These are phyloP conservation scores for Porphyrellus cyaneotinctus DNA, from an alignment of 768 basidiomycete genomes.

Conservation along the genomic window DNA sequence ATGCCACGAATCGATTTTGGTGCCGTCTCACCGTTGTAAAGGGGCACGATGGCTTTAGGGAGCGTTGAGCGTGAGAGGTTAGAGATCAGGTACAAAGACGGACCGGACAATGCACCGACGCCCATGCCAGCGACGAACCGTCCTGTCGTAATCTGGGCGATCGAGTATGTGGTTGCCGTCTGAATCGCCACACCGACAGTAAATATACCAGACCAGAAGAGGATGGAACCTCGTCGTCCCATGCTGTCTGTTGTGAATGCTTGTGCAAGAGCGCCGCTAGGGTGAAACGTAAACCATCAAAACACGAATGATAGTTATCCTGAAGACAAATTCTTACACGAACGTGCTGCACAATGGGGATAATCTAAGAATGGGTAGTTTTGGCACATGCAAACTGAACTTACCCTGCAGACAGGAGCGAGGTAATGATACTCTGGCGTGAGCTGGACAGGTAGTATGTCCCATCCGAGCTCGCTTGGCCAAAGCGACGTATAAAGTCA, in stretches of 20 bases:
- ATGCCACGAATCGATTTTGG: conserved; percentile 72
- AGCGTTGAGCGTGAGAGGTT: neutral
- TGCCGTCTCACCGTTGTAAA: conserved; percentile 77
- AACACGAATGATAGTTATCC: neutral
- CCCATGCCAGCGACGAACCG: conserved; percentile 14
- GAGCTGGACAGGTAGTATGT: conserved; percentile 16
- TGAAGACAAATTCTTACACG: neutral
- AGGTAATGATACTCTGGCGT: conserved; percentile 17
- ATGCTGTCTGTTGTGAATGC: conserved; percentile 33
- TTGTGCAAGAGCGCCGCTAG: conserved; percentile 59
- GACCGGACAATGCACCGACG: conserved; percentile 15
- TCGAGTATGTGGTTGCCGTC: conserved; percentile 12
- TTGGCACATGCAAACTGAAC: neutral
- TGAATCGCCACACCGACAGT: conserved; percentile 13
- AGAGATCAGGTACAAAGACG: neutral
- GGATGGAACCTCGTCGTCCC: conserved; percentile 14
- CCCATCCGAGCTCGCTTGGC: conserved; percentile 5
- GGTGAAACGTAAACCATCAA: neutral
- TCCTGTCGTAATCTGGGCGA: conserved; percentile 11
- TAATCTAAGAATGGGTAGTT: neutral
- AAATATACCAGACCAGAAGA: conserved; percentile 13
- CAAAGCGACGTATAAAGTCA: conserved; percentile 12
- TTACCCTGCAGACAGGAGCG: conserved; percentile 14
- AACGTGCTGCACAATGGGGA: conserved; percentile 6
- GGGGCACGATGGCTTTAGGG: conserved; percentile 48